A percentile compares a stretch with the other conserved stretches of the same genome.
These are phyloP conservation scores for Bryoglossum gracile DNA, from an alignment of 495 filamentous ascomycete genomes.

Conservation along the genomic window DNA sequence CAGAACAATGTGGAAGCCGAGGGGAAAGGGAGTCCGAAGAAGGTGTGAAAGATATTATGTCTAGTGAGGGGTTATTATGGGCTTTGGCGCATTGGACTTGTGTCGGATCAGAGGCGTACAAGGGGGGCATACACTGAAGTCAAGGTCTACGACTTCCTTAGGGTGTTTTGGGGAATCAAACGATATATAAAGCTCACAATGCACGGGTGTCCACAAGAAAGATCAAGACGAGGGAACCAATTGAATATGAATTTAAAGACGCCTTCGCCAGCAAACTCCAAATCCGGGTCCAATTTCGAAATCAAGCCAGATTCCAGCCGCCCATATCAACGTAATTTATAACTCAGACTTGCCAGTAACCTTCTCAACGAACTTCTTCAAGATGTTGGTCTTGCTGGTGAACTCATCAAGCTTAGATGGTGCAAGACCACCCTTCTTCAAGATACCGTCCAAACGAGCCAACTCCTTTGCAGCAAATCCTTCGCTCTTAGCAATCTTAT, in stretches of 20 bases:
- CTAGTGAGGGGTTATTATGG: too few species aligned
- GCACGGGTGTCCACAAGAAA: too few species aligned
- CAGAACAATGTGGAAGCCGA: conserved; percentile 39
- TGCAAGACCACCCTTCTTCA: conserved; percentile 79
- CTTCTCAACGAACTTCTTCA: conserved; percentile 60
- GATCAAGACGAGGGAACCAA: too few species aligned
- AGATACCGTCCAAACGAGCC: conserved; percentile 65
- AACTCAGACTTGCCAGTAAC: conserved; percentile 22
- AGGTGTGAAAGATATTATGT: too few species aligned
- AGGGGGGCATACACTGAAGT: too few species aligned
- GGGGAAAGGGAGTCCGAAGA: conserved; percentile 26
- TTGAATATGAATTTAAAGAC: too few species aligned
- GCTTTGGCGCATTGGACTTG: not conserved
- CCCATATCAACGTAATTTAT: conserved; percentile 10
- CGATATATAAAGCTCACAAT: too few species aligned
- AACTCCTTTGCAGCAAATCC: conserved; percentile 84
- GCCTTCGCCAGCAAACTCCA: conserved; percentile 1
- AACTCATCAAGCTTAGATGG: conserved; percentile 87
- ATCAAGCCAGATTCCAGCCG: not conserved
- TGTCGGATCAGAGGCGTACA: too few species aligned
- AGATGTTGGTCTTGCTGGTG: conserved; percentile 77
- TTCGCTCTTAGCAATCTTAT: conserved; percentile 70
- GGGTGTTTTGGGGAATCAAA: too few species aligned
- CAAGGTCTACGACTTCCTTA: too few species aligned
- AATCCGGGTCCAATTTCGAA: conserved; percentile 12